These are phyloP conservation scores for Miscanthus lutarioriparius DNA, from an alignment of 176 grass and related monocot genomes.

Conservation along the genomic window DNA sequence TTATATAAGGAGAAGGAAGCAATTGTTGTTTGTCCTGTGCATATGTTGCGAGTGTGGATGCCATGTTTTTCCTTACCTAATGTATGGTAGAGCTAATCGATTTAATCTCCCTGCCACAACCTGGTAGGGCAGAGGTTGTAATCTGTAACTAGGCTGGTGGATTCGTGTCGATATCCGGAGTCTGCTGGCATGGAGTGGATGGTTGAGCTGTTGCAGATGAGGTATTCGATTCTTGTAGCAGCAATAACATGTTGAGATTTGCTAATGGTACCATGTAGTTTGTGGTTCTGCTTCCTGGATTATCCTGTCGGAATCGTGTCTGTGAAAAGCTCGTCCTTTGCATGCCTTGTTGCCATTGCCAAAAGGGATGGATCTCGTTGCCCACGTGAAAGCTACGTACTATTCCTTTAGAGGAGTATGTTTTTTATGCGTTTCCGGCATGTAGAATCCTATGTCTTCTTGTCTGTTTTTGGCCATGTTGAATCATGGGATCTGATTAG, in stretches of 20 bases:
- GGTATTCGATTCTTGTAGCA: slow-evolving; percentile 35
- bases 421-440: too few species aligned
- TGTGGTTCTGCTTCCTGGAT: not conserved
- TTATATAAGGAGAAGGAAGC: slow-evolving; percentile 42
- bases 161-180: slow-evolving; percentile 4
- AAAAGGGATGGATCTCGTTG: too few species aligned
- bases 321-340: too few species aligned
- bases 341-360: too few species aligned
- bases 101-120: slow-evolving; percentile 42
- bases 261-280: slow-evolving; percentile 1
- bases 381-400: too few species aligned
- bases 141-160: slow-evolving; percentile 39
- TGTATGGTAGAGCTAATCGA: slow-evolving; percentile 35
- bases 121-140: slow-evolving; percentile 41
- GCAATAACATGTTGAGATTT: not conserved
- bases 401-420: too few species aligned
- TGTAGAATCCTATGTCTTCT: too few species aligned
- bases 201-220: slow-evolving; percentile 28
- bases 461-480: too few species aligned
- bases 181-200: not conserved
- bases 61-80: slow-evolving; percentile 13
- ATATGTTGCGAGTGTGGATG: slow-evolving; percentile 33
- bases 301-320: not conserved
- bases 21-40: slow-evolving; percentile 34
- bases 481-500: too few species aligned